Base-by-base conservation (phyloP, 176 grass and related monocot species). In the Lolium rigidum region DNA sequence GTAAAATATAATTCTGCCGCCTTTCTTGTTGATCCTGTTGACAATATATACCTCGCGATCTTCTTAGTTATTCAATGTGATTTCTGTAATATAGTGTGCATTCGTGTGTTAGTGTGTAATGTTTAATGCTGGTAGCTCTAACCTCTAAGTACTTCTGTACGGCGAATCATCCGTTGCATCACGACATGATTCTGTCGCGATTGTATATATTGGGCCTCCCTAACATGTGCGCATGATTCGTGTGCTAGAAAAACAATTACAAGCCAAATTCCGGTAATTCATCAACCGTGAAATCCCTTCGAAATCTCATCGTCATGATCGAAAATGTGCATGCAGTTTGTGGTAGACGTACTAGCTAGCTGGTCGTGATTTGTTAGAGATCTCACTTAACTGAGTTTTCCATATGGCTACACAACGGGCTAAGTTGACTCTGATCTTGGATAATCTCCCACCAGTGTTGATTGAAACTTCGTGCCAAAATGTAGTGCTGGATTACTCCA, bases 11-110 rank as follows among this genome's bases (percentile, higher is more conserved):
- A 74, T 47, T 25, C 7, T 17, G 17, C 80, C 66, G 6, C 31
- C n/a, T n/a, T n/a, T n/a, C n/a, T 57, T 59, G 7, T 60, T 70
- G 35, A 47, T 83, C n/a, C 7, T 55, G 65, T 72, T 83, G 51
- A 72, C 65, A 13, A 72, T 82, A 64, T 20, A 8, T 49, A 35
- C 31, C 50, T 22, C 20, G 11, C 4, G 22, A 83, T 83, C 81
- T 72, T 71, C n/a, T 46, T 72, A 46, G 44, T 72, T 66, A 80
- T 50, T 66, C 17, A 11, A 35, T n/a, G 3, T 58, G 35, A 52
- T 20, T n/a, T 37, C 17, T 67, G 21, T n/a, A n/a, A 24, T 52
- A 35, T 14, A 82, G 65, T 9, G 5, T 17, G 1, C 12, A 15
- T 55, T 6, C 13, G 31, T 35, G 31, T 35, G 31, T 15, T n/a